Evolutionary conservation across 164 flowering plant genomes (phyloP), one percentile per base, ranked within the genome.

Genomic region (Pachysandra terminalis): DNA sequence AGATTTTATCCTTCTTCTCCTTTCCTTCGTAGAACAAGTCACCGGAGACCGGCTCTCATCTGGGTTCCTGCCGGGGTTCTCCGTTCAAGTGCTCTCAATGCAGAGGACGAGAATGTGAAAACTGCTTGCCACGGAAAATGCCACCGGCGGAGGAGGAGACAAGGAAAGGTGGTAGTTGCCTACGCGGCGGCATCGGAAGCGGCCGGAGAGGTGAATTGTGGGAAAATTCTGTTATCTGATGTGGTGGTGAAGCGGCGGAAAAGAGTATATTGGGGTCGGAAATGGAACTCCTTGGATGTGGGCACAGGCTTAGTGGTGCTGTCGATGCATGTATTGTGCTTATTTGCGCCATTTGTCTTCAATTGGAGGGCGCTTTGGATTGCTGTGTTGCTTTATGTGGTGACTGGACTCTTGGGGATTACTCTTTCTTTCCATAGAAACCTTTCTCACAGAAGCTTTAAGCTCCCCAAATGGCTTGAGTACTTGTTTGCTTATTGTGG

Each of bases 391-490:
- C 81, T 93, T 12, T 87, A 86, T 67, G 59, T 83, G n/a, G 76
- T 84, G 0, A 90, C 95, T 32, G 96, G 98, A 9, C 85, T 92
- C 14, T 76, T 90, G 67, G 98, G 95, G 5, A 90, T 93, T 48
- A 86, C 88, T 53, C 84, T 93, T 19, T 90, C 95, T 41, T 90
- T 76, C 63, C 98, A 90, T 70, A 72, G 98, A 37, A 82, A 93
- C 58, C 89, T 90, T 48, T 80, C 95, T 23, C 98, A 93, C 73
- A 69, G 80, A 68, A 90, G 96, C 67, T 93, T 90, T 70, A 89
- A 84, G 80, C 82, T 90, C 51, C 95, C 95, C 62, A 93, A 86
- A 74, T 86, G 89, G 93, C 89, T 93, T 28, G 98, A 90, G 76
- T 93, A 90, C 73, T 52, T 76, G 2, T 93, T 84, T 67, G 96